Conservation (phyloP, 306 rosid species). For the Fagus sylvatica region DNA sequence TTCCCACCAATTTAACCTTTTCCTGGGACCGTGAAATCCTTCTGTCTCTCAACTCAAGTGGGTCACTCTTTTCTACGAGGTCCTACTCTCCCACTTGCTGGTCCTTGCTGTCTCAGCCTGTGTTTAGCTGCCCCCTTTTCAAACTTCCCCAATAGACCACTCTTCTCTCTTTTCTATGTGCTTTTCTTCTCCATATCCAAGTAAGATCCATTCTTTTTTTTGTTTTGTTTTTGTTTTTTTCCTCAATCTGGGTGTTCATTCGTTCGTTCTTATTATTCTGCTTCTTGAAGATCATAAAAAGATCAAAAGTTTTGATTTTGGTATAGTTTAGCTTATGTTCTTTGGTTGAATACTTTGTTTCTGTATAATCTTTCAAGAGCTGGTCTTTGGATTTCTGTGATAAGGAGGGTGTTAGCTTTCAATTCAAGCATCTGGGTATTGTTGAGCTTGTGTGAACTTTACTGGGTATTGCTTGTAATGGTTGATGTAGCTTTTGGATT, state of each 20-base stretch:
- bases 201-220: slow-evolving; percentile 39
- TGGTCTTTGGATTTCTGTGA: slow-evolving; percentile 28
- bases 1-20: slow-evolving; percentile 65
- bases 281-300: slow-evolving; percentile 34
- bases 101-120: slow-evolving; percentile 52
- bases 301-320: slow-evolving; percentile 36
- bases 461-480: slow-evolving; percentile 45
- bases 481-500: slow-evolving; percentile 42
- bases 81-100: slow-evolving; percentile 82
- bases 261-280: slow-evolving; percentile 28
- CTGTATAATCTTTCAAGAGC: slow-evolving; percentile 28
- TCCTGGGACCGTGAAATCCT: slow-evolving; percentile 60
- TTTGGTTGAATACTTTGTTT: slow-evolving; percentile 27
- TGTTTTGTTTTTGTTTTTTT: slow-evolving; percentile 1
- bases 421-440: slow-evolving; percentile 53
- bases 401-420: slow-evolving; percentile 31
- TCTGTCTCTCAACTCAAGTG: slow-evolving; percentile 53
- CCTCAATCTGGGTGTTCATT: slow-evolving; percentile 30
- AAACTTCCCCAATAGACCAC: slow-evolving; percentile 19
- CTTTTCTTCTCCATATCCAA: slow-evolving; percentile 22
- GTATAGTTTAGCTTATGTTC: slow-evolving; percentile 27
- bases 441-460: slow-evolving; percentile 30
- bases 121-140: slow-evolving; percentile 41
- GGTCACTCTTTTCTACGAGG: slow-evolving; percentile 69
- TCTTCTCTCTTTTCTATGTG: slow-evolving; percentile 37